phyloP scores from a whole-genome alignment of 495 filamentous ascomycete species.

The Patellaria atrata region DNA sequence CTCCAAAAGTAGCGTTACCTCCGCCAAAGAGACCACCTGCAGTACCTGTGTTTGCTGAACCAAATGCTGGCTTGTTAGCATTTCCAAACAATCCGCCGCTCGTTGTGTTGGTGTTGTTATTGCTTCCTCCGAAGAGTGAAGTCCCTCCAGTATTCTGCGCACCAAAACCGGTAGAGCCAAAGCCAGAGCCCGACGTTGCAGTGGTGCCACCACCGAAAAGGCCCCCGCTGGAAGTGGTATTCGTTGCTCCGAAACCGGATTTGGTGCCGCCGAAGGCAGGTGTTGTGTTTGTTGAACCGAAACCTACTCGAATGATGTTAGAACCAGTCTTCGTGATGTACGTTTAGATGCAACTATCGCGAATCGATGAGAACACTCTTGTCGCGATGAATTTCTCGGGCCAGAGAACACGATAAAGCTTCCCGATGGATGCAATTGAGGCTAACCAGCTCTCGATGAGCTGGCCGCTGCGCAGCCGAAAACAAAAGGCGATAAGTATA shows the following conservation, averaged over 20 bases:
- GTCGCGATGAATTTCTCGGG: too few relatives aligned
- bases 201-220: slow-evolving; percentile 16
- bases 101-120: too few relatives aligned
- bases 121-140: slow-evolving; percentile 37
- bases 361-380: too few relatives aligned
- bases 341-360: too few relatives aligned
- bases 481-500: too few relatives aligned
- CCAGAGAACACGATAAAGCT: too few relatives aligned
- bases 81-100: slow-evolving; percentile 35
- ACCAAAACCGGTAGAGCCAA: slow-evolving; percentile 36
- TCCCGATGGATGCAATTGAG: too few relatives aligned
- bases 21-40: slow-evolving; percentile 24
- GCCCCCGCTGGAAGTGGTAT: not conserved
- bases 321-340: too few relatives aligned
- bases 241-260: slow-evolving; percentile 13
- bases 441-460: too few relatives aligned
- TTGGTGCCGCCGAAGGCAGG: slow-evolving; percentile 13
- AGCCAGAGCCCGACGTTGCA: slow-evolving; percentile 11
- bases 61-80: slow-evolving; percentile 22
- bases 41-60: slow-evolving; percentile 27
- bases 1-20: slow-evolving; percentile 7
- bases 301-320: too few relatives aligned
- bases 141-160: slow-evolving; percentile 31
- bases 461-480: too few relatives aligned
- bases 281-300: too few relatives aligned